A percentile compares a stretch with the other conserved stretches of the same genome.
Conservation (phyloP, 805 yeast genomes). For the Nakazawaea peltata region DNA sequence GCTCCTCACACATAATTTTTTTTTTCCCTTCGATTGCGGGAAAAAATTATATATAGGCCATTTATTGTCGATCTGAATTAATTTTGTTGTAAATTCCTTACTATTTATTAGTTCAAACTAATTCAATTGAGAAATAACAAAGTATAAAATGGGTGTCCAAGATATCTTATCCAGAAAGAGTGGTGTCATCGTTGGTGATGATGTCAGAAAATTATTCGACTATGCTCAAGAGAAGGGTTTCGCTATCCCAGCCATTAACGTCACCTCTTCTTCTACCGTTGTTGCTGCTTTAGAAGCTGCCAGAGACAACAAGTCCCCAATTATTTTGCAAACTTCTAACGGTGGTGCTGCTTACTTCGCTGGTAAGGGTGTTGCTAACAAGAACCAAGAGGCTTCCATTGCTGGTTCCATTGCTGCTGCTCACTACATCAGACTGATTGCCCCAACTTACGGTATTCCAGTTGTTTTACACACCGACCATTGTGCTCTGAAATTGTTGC, state of each 20-base stretch:
- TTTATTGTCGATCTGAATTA: no score
- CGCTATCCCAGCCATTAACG: slow-evolving; percentile 98
- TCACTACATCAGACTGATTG: slow-evolving; percentile 92
- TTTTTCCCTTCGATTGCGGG: no score
- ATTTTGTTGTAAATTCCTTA: no score
- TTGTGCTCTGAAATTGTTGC: slow-evolving; percentile 96
- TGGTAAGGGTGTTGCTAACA: slow-evolving; percentile 96
- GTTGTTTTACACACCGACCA: slow-evolving; percentile 97
- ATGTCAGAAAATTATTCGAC: slow-evolving; percentile 77
- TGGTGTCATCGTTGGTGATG: slow-evolving; percentile 99
- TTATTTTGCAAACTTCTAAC: slow-evolving; percentile 92
- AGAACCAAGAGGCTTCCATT: slow-evolving; percentile 89
- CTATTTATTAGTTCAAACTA: background rate
- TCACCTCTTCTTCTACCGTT: slow-evolving; percentile 94
- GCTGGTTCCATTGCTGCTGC: slow-evolving; percentile 96
- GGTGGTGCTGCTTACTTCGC: slow-evolving; percentile 99
- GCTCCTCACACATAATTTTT: no score
- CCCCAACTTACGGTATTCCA: slow-evolving; percentile 95
- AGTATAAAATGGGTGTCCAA: slow-evolving; percentile 45
- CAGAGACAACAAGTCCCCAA: slow-evolving; percentile 89
- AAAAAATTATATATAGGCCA: no score
- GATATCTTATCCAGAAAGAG: slow-evolving; percentile 82
- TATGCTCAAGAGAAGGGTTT: slow-evolving; percentile 90
- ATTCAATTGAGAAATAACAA: background rate
- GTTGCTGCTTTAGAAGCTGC: slow-evolving; percentile 97